A percentile compares a stretch with the other conserved stretches of the same genome.
Evolutionary conservation across 2,329 filamentous ascomycete species (phyloP).

Genomic region (Teratosphaeriaceae sp.): DNA sequence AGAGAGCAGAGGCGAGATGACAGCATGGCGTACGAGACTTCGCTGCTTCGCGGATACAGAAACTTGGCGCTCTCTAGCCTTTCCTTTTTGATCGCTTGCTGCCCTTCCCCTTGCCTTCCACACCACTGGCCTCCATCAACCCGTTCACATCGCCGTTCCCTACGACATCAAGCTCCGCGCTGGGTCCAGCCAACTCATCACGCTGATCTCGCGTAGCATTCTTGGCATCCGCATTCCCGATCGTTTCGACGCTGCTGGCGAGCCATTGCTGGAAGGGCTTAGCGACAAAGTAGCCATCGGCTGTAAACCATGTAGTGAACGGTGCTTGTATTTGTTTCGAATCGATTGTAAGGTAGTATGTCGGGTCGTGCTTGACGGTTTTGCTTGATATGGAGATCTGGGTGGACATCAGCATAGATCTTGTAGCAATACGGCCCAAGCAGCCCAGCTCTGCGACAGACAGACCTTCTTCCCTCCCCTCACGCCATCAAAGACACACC

Average conservation of each 20-base stretch:
- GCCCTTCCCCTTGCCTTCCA: conserved; percentile 15
- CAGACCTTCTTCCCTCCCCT: conserved; percentile 58
- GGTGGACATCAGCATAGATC: not conserved
- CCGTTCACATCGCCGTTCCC: conserved; percentile 12
- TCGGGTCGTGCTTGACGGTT: conserved; percentile 71
- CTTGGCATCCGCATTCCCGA: conserved; percentile 59
- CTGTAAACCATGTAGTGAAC: conserved; percentile 67
- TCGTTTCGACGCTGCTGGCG: conserved; percentile 57
- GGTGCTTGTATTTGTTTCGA: conserved; percentile 51
- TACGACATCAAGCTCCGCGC: conserved; percentile 10
- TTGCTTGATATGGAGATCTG: conserved; percentile 68
- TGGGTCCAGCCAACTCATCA: conserved; percentile 19
- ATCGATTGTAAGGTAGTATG: conserved; percentile 66
- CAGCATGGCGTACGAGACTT: too few species aligned
- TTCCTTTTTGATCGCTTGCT: conserved; percentile 23
- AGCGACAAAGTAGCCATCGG: conserved; percentile 67
- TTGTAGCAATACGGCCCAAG: not conserved
- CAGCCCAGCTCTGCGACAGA: not conserved
- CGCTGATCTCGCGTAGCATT: conserved; percentile 39
- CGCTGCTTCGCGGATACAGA: too few species aligned
- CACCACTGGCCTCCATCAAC: conserved; percentile 13
- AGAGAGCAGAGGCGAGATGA: too few species aligned
- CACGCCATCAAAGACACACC: conserved; percentile 72
- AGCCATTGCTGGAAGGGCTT: conserved; percentile 74
- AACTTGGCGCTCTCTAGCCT: too few species aligned